Conservation (phyloP, 805 yeast species). For the Cyberlindnera sargentensis region DNA sequence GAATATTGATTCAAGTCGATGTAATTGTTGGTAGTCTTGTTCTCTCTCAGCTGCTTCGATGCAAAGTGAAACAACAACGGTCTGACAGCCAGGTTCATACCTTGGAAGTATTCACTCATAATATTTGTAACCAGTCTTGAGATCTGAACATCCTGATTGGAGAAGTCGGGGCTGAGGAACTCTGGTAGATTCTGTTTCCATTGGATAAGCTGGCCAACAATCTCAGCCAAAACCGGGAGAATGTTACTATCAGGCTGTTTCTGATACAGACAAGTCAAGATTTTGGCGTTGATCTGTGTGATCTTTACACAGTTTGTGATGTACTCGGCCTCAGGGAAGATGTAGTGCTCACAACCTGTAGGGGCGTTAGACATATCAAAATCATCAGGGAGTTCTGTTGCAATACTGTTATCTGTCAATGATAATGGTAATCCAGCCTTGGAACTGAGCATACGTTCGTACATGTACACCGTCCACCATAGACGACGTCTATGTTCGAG, state of each 20-base stretch:
- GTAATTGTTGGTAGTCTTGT: constrained; percentile 40
- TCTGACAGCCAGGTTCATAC: constrained; percentile 70
- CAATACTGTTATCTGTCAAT: constrained; percentile 75
- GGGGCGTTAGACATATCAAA: constrained; percentile 62
- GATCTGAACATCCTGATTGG: constrained; percentile 41
- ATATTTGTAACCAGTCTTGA: constrained; percentile 64
- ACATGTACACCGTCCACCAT: constrained; percentile 82
- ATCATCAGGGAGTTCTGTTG: constrained; percentile 69
- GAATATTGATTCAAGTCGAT: constrained; percentile 65
- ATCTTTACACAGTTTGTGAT: constrained; percentile 72
- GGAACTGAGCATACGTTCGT: constrained; percentile 78
- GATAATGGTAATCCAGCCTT: constrained; percentile 77
- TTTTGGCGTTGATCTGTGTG: constrained; percentile 71
- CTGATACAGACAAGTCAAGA: constrained; percentile 62
- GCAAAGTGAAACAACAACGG: constrained; percentile 75
- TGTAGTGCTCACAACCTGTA: constrained; percentile 52
- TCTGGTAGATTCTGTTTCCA: constrained; percentile 66
- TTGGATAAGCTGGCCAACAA: constrained; percentile 55
- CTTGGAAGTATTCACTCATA: constrained; percentile 80
- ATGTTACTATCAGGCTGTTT: constrained; percentile 73
- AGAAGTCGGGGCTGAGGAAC: constrained; percentile 59
- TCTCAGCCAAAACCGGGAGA: constrained; percentile 62
- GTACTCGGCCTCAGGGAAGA: constrained; percentile 74
- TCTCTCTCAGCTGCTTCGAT: constrained; percentile 51
- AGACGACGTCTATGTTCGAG: constrained; percentile 77